Base-by-base conservation (phyloP, 2,329 filamentous ascomycete genomes). In the Venturia nashicola region DNA sequence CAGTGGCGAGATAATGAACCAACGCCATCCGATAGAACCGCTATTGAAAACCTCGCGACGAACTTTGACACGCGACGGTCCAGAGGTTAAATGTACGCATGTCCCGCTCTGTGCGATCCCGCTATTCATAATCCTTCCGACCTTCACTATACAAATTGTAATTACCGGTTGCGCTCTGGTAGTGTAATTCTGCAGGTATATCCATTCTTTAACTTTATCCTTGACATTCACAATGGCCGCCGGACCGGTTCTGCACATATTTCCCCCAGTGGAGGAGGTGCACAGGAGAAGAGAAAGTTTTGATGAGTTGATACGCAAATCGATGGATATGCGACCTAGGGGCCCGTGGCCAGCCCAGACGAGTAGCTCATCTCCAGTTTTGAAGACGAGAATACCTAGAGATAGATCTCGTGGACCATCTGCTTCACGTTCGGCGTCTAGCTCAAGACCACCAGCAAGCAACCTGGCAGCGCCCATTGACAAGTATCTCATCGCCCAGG, bases 241-340 rank as follows among this genome's bases (percentile, higher is more conserved):
- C n/a, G 61, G 61, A 54, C 63, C 63, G 44, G 55, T 46, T n/a
- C 42, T 65, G 16, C 59, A 65, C 39, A 65, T 65, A n/a, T 65
- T 65, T 42, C 63, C 63, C 16, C 63, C 63, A 32, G 59, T 65
- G n/a, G 57, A 61, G 59, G 59, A 65, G n/a, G 63, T 62, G 8
- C 34, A 36, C 23, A 62, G 44, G 44, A 61, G 63, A 39, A 61
- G 59, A 40, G 59, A 61, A 34, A 62, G 46, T 34, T 48, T 65
- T 32, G 63, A 65, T 57, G 63, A 65, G n/a, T 23, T 62, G 42
- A 65, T 65, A 42, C 40, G 59, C 27, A 61, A 42, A 23, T 61
- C 59, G 34, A 61, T 65, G 59, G 63, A 65, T 42, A 40, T 65
- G 46, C 57, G 63, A 34, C 63, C 63, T 8, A 43, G 43, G 16